Evolutionary conservation across 2,329 filamentous ascomycete genomes (phyloP), one percentile per base, ranked within the genome.

Genomic region (Calycina herbarum): DNA sequence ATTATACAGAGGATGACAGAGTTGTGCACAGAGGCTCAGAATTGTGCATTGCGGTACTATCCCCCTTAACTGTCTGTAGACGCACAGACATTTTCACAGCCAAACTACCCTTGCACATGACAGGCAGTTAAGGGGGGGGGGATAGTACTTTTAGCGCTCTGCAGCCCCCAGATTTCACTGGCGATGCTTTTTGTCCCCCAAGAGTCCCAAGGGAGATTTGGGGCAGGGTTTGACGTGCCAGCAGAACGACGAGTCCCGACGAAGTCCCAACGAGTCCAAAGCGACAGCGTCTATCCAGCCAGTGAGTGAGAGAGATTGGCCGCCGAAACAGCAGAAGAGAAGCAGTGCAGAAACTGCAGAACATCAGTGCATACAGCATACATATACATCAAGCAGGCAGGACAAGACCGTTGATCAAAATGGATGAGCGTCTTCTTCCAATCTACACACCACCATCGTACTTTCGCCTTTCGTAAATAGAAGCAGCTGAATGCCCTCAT

Each of bases 81-180:
- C 20, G 20, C 20, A 20, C 20, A 20, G 20, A 20, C 20, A 20
- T 20, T 20, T 20, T 20, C 20, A 20, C 20, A 20, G 20, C 20
- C 20, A 20, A 20, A 20, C 20, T 20, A 20, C 20, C 20, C 20
- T 20, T 20, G 20, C 20, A 20, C 20, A 20, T 20, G 20, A 20
- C 20, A 20, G 20, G 20, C 20, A 20, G 20, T 20, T 20, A 20
- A 20, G 20, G 20, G 20, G 20, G 20, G 20, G 20, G 20, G 20
- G 20, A 20, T 20, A 20, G 20, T 20, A 62, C 60, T 62, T 29
- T 66, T 67, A 71, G 69, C 70, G 70, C 70, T 66, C 63, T 68
- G 66, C 63, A 64, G 59, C 57, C 68, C 66, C 69, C 67, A 61
- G 68, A 66, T 51, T 11, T 48, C 42, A 48, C 17, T 24, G 17